phyloP scores from a whole-genome alignment of 768 basidiomycete genomes.

The Mycena galericulata region DNA sequence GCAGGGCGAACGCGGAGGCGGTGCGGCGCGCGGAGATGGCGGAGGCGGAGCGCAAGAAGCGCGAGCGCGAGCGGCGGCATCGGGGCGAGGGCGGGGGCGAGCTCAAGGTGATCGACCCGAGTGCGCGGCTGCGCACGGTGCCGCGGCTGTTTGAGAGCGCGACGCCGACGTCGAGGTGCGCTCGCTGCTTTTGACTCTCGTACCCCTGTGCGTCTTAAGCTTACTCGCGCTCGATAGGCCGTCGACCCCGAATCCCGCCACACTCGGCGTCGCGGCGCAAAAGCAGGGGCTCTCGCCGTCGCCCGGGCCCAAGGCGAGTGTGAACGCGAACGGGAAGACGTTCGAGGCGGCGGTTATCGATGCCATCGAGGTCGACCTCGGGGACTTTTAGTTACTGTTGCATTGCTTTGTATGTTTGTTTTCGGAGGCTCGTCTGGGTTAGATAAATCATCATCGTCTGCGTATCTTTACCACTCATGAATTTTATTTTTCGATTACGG shows the following conservation, averaged over 20 bases:
- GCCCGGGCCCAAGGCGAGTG: slow-evolving; percentile 5
- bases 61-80: slow-evolving; percentile 70
- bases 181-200: too few species aligned
- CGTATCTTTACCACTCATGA: neutral
- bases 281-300: slow-evolving; percentile 3
- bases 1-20: slow-evolving; percentile 84
- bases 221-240: slow-evolving; percentile 50
- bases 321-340: slow-evolving; percentile 6
- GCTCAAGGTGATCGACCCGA: slow-evolving; percentile 67
- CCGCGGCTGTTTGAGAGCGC: slow-evolving; percentile 66
- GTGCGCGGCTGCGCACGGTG: slow-evolving; percentile 74
- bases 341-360: slow-evolving; percentile 34
- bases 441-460: neutral
- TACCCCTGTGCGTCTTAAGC: too few species aligned
- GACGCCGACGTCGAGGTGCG: slow-evolving; percentile 72
- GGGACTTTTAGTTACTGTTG: slow-evolving; percentile 30
- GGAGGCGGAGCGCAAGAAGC: slow-evolving; percentile 76
- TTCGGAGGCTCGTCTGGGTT: neutral
- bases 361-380: slow-evolving; percentile 43
- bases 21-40: slow-evolving; percentile 81
- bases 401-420: neutral
- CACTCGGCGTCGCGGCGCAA: slow-evolving; percentile 41
- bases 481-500: neutral
- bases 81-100: slow-evolving; percentile 39
- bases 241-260: slow-evolving; percentile 59